Percentiles rank a stretch among this genome's conserved stretches.
Conservation (phyloP, 768 basidiomycete species). For the Mycena epipterygia region DNA sequence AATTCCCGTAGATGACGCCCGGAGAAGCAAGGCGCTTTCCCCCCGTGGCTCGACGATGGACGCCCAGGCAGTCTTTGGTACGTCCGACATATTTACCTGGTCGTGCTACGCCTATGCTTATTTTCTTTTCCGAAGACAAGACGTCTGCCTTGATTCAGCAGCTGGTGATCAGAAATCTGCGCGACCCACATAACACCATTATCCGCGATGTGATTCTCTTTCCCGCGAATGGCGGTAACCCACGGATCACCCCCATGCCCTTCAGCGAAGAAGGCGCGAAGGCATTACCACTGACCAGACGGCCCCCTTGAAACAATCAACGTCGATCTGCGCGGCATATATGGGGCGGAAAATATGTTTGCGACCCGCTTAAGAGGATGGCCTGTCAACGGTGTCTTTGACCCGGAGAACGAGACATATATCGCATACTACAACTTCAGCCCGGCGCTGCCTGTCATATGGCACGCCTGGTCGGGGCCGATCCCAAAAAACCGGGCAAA, state of each 20-base stretch:
- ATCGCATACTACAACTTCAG: neutral
- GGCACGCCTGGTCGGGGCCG: neutral
- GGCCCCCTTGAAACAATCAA: neutral
- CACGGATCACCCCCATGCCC: neutral
- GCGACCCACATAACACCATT: neutral
- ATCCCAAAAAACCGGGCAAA: neutral
- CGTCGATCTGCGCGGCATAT: neutral
- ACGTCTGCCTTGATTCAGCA: no score
- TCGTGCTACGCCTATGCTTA: no score
- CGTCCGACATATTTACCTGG: no score
- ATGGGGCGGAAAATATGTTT: neutral
- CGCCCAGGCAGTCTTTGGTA: no score
- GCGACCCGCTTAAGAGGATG: neutral
- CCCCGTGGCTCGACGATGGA: no score
- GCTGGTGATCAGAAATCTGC: no score
- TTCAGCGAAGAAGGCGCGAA: neutral
- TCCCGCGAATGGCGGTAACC: neutral
- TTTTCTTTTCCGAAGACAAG: no score
- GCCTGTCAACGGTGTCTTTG: neutral
- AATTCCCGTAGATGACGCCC: no score
- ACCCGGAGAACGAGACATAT: neutral
- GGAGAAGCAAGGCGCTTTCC: no score
- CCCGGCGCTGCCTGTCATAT: neutral
- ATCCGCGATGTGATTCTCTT: neutral
- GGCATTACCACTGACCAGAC: neutral